These are phyloP conservation scores for Sinapis alba DNA, from an alignment of 441 rosid species.

Conservation along the genomic window DNA sequence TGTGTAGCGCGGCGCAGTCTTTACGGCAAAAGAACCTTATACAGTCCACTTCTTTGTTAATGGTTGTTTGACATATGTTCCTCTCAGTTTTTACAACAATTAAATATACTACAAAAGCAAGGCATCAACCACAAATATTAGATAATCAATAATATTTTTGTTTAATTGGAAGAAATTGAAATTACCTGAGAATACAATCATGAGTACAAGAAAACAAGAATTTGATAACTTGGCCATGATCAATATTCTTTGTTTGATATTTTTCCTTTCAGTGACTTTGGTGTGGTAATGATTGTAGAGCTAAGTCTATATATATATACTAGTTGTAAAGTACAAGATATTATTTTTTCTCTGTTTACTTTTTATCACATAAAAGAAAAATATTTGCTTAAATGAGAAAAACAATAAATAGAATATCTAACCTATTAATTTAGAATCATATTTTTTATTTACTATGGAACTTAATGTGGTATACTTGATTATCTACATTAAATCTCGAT, in stretches of 20 bases:
- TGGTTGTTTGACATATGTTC: slow-evolving; percentile 8
- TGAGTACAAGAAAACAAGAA: background rate
- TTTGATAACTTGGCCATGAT: slow-evolving; percentile 18
- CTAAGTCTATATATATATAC: background rate
- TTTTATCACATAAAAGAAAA: background rate
- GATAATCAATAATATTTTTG: slow-evolving; percentile 1
- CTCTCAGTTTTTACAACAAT: slow-evolving; percentile 17
- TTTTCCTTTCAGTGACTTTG: background rate
- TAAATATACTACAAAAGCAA: background rate
- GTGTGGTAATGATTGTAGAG: background rate
- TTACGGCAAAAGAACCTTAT: background rate
- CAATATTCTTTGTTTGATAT: background rate
- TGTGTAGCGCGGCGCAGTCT: background rate
- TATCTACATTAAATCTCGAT: background rate
- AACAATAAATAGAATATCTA: background rate
- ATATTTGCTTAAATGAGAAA: background rate
- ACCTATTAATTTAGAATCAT: background rate
- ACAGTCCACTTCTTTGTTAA: background rate
- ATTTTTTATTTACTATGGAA: background rate
- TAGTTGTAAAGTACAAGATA: background rate
- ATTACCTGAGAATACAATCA: slow-evolving; percentile 28
- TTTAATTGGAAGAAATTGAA: background rate
- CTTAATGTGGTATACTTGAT: background rate
- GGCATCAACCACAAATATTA: background rate
- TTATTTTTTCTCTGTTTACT: background rate